phyloP scores from a whole-genome alignment of 106 monocot species.

The Dendrobium nobile region DNA sequence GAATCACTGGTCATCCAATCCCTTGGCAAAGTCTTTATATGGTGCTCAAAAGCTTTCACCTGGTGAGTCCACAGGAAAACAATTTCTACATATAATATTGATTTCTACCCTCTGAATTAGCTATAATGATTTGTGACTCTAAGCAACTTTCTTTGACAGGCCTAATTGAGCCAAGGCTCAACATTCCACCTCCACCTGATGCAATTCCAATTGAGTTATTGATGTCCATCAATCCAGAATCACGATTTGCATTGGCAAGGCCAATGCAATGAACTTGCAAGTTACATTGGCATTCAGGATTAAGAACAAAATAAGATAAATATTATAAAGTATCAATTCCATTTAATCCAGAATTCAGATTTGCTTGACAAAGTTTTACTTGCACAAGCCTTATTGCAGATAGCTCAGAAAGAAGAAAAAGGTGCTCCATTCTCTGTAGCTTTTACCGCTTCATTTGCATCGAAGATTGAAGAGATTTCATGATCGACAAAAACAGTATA shows the following conservation, averaged over 20 bases:
- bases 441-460: no score
- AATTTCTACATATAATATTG: not conserved
- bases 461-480: no score
- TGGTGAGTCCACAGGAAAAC: conserved; percentile 28
- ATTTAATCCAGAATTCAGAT: no score
- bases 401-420: no score
- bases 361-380: no score
- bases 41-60: conserved; percentile 50
- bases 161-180: conserved; percentile 54
- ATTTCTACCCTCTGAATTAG: not conserved
- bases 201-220: conserved; percentile 57
- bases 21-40: conserved; percentile 59
- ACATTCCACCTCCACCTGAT: conserved; percentile 50
- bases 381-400: no score
- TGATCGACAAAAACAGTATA: no score
- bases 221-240: conserved; percentile 64
- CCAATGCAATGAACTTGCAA: conserved; percentile 31
- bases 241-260: conserved; percentile 67
- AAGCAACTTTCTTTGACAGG: conserved; percentile 25
- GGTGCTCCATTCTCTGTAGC: no score
- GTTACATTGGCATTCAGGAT: not conserved
- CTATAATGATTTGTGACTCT: not conserved
- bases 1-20: conserved; percentile 81
- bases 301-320: not conserved
- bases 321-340: not conserved